Base-by-base conservation (phyloP, 2,329 filamentous ascomycete genomes). In the Xylaria digitata region DNA sequence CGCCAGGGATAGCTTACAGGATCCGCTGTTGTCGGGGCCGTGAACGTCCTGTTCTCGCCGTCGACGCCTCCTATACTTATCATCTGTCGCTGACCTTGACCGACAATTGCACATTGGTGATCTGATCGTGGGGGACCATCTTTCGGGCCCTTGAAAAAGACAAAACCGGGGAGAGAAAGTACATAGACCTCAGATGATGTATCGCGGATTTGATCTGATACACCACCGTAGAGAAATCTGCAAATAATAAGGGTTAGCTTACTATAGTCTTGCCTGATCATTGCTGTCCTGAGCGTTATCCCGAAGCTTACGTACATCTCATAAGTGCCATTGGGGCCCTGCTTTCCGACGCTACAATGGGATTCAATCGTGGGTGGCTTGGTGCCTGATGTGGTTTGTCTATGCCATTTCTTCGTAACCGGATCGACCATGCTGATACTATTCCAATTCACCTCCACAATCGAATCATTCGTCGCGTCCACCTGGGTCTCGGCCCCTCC, bases 181-280 rank as follows among this genome's bases (percentile, higher is more conserved):
- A 82, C 73, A 63, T 76, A 75, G 0, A 81, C 74, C 6, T 80
- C 77, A 34, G 74, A 61, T 3, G 73, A 75, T 6, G 75, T 67
- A 13, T 53, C 64, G 1, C 66, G 50, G 15, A 66, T 65, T 19
- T 74, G 70, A 45, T 65, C 63, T 21, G 70, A 71, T 11, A 68
- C 58, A 53, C 80, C 80, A 37, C 78, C 80, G 48, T 80, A 80
- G 1, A 81, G 71, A 63, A 78, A 81, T 50, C 78, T 80, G 53
- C 58, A 26, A 26, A 46, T 55, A 45, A 46, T 49, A 45, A 17
- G 19, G 21, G 55, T 68, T 21, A 62, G 61, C 52, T 23, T 6
- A 21, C 63, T 26, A 13, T 13, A 6, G 11, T 57, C 19, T 34
- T 23, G 13, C n/a, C 45, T 6, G 6, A 26, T 46, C 55, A 59